Evolutionary conservation across 768 basidiomycete genomes (phyloP).

Genomic region (Boletus edulis): DNA sequence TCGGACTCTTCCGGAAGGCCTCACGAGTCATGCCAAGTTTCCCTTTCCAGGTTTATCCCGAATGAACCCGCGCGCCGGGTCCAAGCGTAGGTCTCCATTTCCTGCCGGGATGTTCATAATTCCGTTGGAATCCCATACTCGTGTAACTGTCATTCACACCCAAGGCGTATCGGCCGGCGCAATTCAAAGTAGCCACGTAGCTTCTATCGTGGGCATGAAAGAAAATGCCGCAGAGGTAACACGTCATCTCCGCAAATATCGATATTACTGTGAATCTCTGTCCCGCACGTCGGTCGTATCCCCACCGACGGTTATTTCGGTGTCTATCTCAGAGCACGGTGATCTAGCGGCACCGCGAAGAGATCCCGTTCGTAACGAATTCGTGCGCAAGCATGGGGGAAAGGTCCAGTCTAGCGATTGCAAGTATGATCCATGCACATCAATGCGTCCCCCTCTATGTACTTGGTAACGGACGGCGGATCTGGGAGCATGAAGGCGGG

Average conservation of each 20-base stretch:
- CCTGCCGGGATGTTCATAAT: neutral
- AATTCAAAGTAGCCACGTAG: no score
- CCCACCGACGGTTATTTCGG: neutral
- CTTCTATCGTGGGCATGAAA: no score
- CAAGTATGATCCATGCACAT: no score
- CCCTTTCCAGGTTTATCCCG: conserved; percentile 4
- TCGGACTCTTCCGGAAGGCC: neutral
- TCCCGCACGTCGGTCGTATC: neutral
- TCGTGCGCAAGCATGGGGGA: neutral
- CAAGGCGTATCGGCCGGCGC: neutral
- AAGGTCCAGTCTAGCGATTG: no score
- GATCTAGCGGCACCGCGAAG: neutral
- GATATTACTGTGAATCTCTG: neutral
- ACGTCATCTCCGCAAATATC: neutral
- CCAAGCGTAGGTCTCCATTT: neutral
- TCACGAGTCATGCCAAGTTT: neutral
- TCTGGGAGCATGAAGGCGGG: neutral
- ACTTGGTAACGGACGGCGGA: neutral
- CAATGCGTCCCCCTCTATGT: no score
- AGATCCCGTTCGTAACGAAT: neutral
- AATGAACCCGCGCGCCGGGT: conserved; percentile 4
- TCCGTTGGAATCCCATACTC: neutral
- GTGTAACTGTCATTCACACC: neutral
- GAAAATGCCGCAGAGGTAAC: no score
- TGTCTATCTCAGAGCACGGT: neutral